Conservation (phyloP, 140 eudicot genomes). For the Eryngium alpinum region DNA sequence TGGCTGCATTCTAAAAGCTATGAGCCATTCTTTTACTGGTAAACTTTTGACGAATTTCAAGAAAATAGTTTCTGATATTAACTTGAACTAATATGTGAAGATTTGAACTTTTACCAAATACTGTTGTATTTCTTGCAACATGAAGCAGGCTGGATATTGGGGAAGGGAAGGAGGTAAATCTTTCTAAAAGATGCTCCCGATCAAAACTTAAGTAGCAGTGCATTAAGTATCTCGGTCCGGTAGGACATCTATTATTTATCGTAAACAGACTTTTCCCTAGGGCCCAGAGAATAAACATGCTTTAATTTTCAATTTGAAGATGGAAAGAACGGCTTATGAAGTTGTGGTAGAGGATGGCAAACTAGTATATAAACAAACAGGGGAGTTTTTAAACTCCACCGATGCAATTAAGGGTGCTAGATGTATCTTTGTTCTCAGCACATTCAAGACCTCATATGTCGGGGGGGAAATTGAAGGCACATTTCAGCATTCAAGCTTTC, state of each 20-base stretch:
- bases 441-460: conserved; percentile 63
- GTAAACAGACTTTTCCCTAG: neutral
- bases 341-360: conserved; percentile 61
- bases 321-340: conserved; percentile 80
- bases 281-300: neutral
- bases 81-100: neutral
- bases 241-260: conserved; percentile 24
- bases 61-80: neutral
- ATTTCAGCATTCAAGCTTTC: conserved; percentile 91
- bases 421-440: conserved; percentile 93
- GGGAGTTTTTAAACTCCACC: conserved; percentile 41
- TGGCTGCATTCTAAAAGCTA: conserved; percentile 83
- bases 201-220: conserved; percentile 85
- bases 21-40: conserved; percentile 97
- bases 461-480: conserved; percentile 75
- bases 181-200: conserved; percentile 69
- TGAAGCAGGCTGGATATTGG: conserved; percentile 84
- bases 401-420: conserved; percentile 50
- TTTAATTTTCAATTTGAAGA: conserved; percentile 31
- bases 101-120: neutral
- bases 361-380: conserved; percentile 51
- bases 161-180: conserved; percentile 83
- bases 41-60: conserved; percentile 20
- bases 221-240: conserved; percentile 96
- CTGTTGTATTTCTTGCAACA: neutral